Conservation (phyloP, 2,329 filamentous ascomycete species). For the Aschersonia sp. region DNA sequence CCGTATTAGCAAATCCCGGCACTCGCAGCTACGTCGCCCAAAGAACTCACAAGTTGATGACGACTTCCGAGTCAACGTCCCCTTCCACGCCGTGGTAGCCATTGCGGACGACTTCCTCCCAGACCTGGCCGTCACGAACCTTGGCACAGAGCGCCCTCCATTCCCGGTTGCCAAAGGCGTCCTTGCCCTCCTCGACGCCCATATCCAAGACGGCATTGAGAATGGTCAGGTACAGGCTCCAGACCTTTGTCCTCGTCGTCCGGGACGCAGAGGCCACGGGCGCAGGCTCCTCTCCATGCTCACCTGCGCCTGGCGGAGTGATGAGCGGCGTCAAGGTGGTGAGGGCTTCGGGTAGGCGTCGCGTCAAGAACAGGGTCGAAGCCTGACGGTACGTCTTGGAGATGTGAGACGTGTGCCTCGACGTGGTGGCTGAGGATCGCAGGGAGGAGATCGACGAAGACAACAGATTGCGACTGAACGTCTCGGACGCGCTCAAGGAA, state of each 20-base stretch:
- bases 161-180: constrained; percentile 68
- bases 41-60: constrained; percentile 61
- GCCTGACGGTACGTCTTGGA: constrained; percentile 91
- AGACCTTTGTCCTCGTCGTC: constrained; percentile 82
- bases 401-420: constrained; percentile 56
- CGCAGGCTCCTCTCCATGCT: constrained; percentile 43
- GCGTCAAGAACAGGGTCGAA: constrained; percentile 86
- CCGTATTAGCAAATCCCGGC: not conserved
- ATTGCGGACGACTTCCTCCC: constrained; percentile 79
- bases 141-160: constrained; percentile 74
- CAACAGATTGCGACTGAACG: constrained; percentile 35
- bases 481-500: constrained; percentile 22
- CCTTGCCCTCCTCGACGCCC: constrained; percentile 79
- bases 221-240: constrained; percentile 91
- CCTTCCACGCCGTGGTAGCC: constrained; percentile 83
- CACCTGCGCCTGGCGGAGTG: constrained; percentile 36
- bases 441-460: constrained; percentile 58
- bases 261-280: constrained; percentile 69
- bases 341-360: constrained; percentile 78
- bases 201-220: constrained; percentile 84
- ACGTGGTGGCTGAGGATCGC: constrained; percentile 43
- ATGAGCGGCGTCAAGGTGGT: constrained; percentile 76
- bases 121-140: constrained; percentile 80
- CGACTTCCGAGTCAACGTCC: constrained; percentile 86
- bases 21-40: too few relatives aligned